Evolutionary conservation across 208 protist genomes (phyloP), one percentile per base, ranked within the genome.

Genomic region (Trypanosoma lewisi): DNA sequence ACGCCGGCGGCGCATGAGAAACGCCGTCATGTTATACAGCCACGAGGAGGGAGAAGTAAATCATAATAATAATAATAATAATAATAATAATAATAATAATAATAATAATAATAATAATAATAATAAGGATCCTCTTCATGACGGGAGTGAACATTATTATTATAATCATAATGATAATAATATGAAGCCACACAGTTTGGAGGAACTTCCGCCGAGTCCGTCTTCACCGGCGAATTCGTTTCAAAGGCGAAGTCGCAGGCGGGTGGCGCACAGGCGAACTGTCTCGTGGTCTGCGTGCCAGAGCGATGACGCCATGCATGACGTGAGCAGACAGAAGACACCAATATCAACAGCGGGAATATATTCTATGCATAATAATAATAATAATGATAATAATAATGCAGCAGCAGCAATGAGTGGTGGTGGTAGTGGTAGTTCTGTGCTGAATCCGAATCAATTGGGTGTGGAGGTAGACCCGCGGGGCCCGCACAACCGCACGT

Each of bases 371-470:
- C n/a, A n/a, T n/a, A n/a, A n/a, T n/a, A n/a, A n/a, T n/a, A n/a
- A n/a, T n/a, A n/a, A n/a, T n/a, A n/a, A n/a, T n/a, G n/a, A n/a
- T n/a, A n/a, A n/a, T n/a, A n/a, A n/a, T n/a, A n/a, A n/a, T n/a
- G n/a, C n/a, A n/a, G n/a, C n/a, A n/a, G n/a, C n/a, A n/a, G n/a
- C n/a, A n/a, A n/a, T n/a, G n/a, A n/a, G n/a, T n/a, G n/a, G n/a
- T n/a, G n/a, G n/a, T n/a, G n/a, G 2, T 47, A 23, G 8, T 36
- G 14, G 11, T 28, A 6, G 34, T 33, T 25, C 27, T 5, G 17
- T 59, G 45, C 52, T 67, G 21, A 94, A 94, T 71, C 87, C 87
- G 17, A 94, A 94, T 59, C 87, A 94, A 54, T 85, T 94, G 30
- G 87, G 87, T 19, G 66, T 82, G n/a, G 83, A 80, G 14, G 70